Evolutionary conservation across 345 rosid species (phyloP), one percentile per base, ranked within the genome.

Genomic region (Rubroshorea leprosula): DNA sequence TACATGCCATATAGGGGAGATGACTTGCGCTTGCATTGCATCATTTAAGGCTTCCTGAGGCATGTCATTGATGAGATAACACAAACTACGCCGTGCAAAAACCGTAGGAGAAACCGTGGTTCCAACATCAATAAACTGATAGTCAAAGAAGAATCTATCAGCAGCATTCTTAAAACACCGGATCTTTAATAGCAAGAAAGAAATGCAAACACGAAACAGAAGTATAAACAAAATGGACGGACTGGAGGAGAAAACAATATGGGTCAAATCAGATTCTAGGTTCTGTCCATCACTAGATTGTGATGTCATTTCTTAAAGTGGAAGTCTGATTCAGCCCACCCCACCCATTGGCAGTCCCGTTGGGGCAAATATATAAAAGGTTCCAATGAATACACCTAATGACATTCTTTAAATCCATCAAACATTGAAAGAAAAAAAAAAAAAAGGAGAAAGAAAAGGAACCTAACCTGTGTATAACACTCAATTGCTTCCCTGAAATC

Each of bases 51-150:
- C 95, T 74, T 84, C 89, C 57, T 72, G 76, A 0, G 91, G 86
- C 80, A 75, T 76, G 69, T 85, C 84, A 44, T 52, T 83, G 81
- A 87, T 83, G 54, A 90, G 72, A 62, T 81, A 78, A 65, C 80
- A 79, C 31, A 84, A 69, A 68, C 97, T 90, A 19, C 97, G 83
- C 57, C 97, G 77, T 23, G 84, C 95, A 54, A 46, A 70, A 23
- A 81, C 78, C 1, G 95, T 87, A 24, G 93, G 92, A 44, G 95
- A 90, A 62, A 83, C 61, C 86, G 86, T 81, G 6, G 83, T 79
- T 56, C 90, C 97, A 38, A 68, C 81, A 49, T 71, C 83, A 55
- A 87, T 77, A 74, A 87, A 84, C 95, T 86, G 88, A 68, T 60
- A 51, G 71, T 46, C 35, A 19, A 48, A 46, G 15, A 63, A 57